Conservation (phyloP, 768 basidiomycete genomes). For the Lactarius akahatsu region DNA sequence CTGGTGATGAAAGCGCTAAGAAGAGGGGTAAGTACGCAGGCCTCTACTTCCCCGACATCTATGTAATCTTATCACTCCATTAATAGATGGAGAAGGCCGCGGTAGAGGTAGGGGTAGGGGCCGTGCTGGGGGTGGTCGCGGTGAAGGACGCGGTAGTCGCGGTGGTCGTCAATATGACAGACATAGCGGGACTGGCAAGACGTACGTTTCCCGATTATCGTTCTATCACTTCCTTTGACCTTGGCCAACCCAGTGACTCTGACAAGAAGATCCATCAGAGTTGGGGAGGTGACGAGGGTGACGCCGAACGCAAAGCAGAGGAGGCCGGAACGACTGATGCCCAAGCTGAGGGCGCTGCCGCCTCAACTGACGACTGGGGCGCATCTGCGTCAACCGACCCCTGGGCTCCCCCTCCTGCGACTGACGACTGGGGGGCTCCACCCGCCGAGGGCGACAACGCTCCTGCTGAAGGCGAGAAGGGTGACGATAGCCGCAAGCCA, state of each 20-base stretch:
- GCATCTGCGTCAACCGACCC: constrained; percentile 31
- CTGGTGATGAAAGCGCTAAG: constrained; percentile 36
- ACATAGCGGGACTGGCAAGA: constrained; percentile 84
- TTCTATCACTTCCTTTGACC: constrained; percentile 6
- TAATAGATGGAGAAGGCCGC: constrained; percentile 47
- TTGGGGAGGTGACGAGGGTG: constrained; percentile 93
- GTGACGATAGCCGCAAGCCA: constrained; percentile 38
- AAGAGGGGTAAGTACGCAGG: constrained; percentile 35
- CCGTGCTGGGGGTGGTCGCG: constrained; percentile 47
- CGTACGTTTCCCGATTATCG: constrained; percentile 45
- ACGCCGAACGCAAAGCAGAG: constrained; percentile 79
- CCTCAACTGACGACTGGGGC: constrained; percentile 41
- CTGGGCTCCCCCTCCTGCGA: constrained; percentile 41
- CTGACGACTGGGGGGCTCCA: constrained; percentile 37
- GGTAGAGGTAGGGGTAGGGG: constrained; percentile 49
- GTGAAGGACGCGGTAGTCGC: constrained; percentile 64
- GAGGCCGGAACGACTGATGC: constrained; percentile 73
- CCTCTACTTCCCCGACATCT: constrained; percentile 7
- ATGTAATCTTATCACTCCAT: constrained; percentile 3
- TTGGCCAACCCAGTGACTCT: constrained; percentile 61
- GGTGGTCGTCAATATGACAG: constrained; percentile 80
- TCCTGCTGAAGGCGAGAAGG: constrained; percentile 38
- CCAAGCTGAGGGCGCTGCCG: constrained; percentile 45
- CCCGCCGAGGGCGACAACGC: constrained; percentile 34
- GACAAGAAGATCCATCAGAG: constrained; percentile 93